Conservation (phyloP, 768 basidiomycete genomes). For the Holtermannia corniformis region DNA sequence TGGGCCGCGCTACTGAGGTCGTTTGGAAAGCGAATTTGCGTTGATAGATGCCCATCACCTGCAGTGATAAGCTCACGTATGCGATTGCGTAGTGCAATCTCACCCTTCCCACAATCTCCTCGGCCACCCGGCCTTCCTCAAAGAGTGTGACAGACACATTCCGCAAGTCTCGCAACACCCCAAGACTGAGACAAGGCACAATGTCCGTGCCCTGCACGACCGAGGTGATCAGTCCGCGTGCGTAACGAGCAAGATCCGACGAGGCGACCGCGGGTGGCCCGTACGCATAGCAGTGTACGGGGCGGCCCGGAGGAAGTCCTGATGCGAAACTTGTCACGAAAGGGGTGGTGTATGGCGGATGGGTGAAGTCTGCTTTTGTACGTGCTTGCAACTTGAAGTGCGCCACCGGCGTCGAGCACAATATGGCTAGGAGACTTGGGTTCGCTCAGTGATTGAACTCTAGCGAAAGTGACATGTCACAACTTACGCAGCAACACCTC, state of each 20-base stretch:
- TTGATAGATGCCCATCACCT: conserved; percentile 36
- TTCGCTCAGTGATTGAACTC: background rate
- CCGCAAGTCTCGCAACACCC: conserved; percentile 40
- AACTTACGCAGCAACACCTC: conserved; percentile 38
- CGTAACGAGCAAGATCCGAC: conserved; percentile 37
- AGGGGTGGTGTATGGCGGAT: conserved; percentile 26
- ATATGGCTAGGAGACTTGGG: conserved; percentile 28
- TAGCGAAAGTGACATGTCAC: background rate
- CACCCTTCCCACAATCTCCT: conserved; percentile 42
- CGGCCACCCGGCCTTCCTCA: conserved; percentile 39
- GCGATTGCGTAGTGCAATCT: background rate
- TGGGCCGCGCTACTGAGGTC: background rate
- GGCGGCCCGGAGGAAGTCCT: conserved; percentile 41
- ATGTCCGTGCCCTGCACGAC: conserved; percentile 40
- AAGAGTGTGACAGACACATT: conserved; percentile 40
- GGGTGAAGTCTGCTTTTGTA: conserved; percentile 1
- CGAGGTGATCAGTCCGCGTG: conserved; percentile 39
- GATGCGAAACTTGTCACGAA: conserved; percentile 40
- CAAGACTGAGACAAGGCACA: conserved; percentile 35
- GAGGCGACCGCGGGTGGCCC: conserved; percentile 42
- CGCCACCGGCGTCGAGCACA: conserved; percentile 26
- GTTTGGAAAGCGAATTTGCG: conserved; percentile 14
- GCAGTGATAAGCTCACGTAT: background rate
- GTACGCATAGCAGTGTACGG: conserved; percentile 42
- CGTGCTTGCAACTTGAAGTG: conserved; percentile 11